Evolutionary conservation across 768 basidiomycete genomes (phyloP), one percentile per base, ranked within the genome.

Genomic region (Lactifluus hygrophoroides): DNA sequence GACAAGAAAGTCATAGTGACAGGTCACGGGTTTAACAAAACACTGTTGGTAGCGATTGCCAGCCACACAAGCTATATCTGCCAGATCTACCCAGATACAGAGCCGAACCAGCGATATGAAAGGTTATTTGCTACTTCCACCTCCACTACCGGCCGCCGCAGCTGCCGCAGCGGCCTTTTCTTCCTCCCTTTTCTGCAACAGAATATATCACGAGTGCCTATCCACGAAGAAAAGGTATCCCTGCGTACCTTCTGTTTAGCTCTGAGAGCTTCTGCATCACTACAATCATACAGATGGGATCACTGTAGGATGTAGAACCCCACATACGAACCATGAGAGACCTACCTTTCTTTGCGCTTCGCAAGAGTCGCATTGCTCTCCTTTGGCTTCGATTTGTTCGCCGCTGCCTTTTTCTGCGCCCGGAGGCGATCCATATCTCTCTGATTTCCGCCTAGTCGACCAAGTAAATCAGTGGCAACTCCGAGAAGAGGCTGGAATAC

Each of bases 271-370:
- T 85, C 85, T 43, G 89, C 88, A 70, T 91, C 88, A 57, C 89
- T 91, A 67, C 19, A 64, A 57, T 50, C 66, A 54, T 68, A 60
- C 63, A 63, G 61, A 37, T 57, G 5, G 48, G 63, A 65, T 67
- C 55, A 65, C 58, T 69, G 65, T 51, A 65, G 56, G 14, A 44
- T 16, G 63, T 57, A 63, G 13, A 54, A 34, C 32, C 5, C 10
- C 21, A 27, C 27, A 53, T 8, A 28, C 21, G 38, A 35, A 51
- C 43, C 11, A 28, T 5, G 17, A 8, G 13, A 37, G 17, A 81
- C 86, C 72, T 74, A 90, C 88, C 74, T 75, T 74, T 90, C 88
- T 72, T 84, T 86, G 66, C 88, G 81, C 71, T 86, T 84, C 50
- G 81, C 78, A 37, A 90, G 75, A 47, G 48, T 73, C 1, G 75